Conservation (phyloP, 2,329 filamentous ascomycete genomes). For the Fusarium sp. region DNA sequence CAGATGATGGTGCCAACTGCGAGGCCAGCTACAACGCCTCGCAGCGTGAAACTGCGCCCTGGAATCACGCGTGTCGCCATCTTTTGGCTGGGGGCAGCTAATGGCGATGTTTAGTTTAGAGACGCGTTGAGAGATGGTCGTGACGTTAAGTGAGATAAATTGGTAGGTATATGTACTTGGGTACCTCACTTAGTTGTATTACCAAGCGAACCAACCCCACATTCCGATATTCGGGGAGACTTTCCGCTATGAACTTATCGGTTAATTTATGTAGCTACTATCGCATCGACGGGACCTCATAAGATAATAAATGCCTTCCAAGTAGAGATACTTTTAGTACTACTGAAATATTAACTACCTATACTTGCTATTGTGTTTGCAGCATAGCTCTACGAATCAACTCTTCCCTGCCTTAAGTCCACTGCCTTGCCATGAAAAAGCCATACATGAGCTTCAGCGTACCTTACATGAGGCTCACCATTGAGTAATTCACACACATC, state of each 20-base stretch:
- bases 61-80: constrained; percentile 47
- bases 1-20: constrained; percentile 90
- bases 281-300: neutral
- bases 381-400: neutral
- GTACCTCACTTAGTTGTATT: neutral
- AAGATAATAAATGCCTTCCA: neutral
- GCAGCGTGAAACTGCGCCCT: constrained; percentile 82
- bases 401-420: neutral
- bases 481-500: neutral
- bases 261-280: neutral
- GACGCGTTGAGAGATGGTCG: constrained; percentile 7
- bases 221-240: neutral
- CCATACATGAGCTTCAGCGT: neutral
- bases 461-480: neutral
- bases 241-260: neutral
- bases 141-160: constrained; percentile 5
- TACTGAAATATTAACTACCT: neutral
- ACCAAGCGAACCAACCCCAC: constrained; percentile 15
- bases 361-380: neutral
- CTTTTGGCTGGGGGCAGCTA: neutral
- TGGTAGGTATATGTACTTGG: neutral
- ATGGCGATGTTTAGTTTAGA: constrained; percentile 3
- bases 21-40: constrained; percentile 83
- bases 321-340: neutral
- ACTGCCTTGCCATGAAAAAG: neutral